A percentile compares a stretch with the other conserved stretches of the same genome.
Evolutionary conservation across 371 early-diverging fungal species (phyloP).

Genomic region (Zancudomyces culisetae): DNA sequence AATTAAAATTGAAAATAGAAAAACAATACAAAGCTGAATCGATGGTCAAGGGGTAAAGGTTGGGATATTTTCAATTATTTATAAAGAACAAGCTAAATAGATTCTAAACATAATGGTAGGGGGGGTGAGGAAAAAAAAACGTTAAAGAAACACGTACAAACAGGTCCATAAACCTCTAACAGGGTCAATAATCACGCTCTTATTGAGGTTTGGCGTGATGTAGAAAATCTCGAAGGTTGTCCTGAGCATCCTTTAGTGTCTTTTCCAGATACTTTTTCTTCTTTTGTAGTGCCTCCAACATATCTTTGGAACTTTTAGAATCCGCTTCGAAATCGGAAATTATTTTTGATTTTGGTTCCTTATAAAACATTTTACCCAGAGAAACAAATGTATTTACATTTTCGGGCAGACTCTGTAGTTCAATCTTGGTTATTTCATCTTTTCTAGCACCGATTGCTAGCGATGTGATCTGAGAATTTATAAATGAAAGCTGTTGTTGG

Average conservation of each 20-base stretch:
- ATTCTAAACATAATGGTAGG: no score
- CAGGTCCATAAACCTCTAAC: no score
- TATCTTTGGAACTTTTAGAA: slow-evolving; percentile 25
- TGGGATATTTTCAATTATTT: no score
- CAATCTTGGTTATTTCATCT: slow-evolving; percentile 48
- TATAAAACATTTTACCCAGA: slow-evolving; percentile 61
- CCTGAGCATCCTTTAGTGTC: slow-evolving; percentile 39
- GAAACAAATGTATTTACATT: slow-evolving; percentile 45
- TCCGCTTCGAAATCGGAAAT: slow-evolving; percentile 31
- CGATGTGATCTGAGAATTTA: slow-evolving; percentile 42
- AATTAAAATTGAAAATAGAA: no score
- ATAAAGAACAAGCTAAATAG: no score
- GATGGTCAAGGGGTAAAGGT: no score
- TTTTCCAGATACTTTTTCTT: slow-evolving; percentile 55
- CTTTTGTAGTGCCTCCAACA: slow-evolving; percentile 43
- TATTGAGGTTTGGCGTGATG: neutral
- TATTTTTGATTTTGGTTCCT: slow-evolving; percentile 33
- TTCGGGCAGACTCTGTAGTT: slow-evolving; percentile 35
- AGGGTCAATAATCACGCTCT: no score
- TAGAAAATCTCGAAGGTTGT: slow-evolving; percentile 42
- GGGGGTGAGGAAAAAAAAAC: no score
- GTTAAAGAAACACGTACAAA: no score
- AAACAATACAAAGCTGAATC: no score
- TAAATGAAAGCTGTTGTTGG: slow-evolving; percentile 38
- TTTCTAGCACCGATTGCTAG: slow-evolving; percentile 50